Evolutionary conservation across 441 rosid genomes (phyloP).

Genomic region (Bocquillonia castaneifolia): DNA sequence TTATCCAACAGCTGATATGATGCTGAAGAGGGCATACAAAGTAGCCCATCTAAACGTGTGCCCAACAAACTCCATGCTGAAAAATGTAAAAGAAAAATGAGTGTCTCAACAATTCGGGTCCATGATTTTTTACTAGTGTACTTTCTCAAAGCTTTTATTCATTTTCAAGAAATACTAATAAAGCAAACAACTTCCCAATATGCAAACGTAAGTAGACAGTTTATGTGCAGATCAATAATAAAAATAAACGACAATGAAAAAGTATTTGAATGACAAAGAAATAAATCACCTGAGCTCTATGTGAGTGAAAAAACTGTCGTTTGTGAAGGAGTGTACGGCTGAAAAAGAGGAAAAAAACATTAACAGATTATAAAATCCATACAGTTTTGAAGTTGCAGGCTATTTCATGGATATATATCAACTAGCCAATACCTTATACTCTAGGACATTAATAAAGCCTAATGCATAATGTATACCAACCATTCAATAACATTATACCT

Average conservation of each 20-base stretch:
- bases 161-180: conserved; percentile 1
- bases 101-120: neutral
- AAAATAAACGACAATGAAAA: conserved; percentile 9
- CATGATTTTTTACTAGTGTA: neutral
- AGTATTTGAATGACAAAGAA: conserved; percentile 11
- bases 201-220: neutral
- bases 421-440: neutral
- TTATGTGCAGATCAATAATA: conserved; percentile 4
- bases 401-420: conserved; percentile 4
- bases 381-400: conserved; percentile 7
- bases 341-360: conserved; percentile 29
- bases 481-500: conserved; percentile 1
- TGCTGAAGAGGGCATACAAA: neutral
- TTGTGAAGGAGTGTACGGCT: conserved; percentile 83
- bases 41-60: neutral
- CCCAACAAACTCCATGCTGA: neutral
- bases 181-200: neutral
- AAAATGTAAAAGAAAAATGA: neutral
- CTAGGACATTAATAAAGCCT: neutral
- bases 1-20: neutral
- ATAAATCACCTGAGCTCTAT: conserved; percentile 85
- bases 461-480: neutral
- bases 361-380: conserved; percentile 21
- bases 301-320: conserved; percentile 95
- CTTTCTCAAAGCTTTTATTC: neutral